Evolutionary conservation across 441 rosid species (phyloP).

Genomic region (Corymbia citriodora): DNA sequence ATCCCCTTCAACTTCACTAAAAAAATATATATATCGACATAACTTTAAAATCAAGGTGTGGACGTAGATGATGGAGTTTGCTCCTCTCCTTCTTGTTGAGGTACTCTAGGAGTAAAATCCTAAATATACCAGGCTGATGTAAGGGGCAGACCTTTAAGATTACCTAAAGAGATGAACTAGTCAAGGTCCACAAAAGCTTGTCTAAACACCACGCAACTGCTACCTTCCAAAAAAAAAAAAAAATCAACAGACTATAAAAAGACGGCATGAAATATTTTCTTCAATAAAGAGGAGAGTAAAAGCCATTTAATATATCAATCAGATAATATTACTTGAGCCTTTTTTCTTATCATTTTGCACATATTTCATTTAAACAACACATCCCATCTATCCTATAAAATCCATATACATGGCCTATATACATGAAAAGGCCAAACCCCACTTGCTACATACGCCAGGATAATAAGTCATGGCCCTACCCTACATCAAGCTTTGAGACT

Average conservation of each 20-base stretch:
- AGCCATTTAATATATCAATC: accelerated
- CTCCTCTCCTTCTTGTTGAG: neutral
- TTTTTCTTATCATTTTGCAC: no score
- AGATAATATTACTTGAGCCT: neutral
- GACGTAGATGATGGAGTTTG: neutral
- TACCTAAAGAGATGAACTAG: no score
- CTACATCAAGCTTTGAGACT: neutral
- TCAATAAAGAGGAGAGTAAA: neutral
- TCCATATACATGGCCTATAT: neutral
- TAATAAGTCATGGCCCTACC: neutral
- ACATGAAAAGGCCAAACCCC: neutral
- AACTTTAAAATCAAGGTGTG: neutral
- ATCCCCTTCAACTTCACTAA: no score
- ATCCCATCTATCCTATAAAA: neutral
- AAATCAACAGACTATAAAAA: neutral
- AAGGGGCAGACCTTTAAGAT: neutral
- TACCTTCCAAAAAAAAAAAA: neutral
- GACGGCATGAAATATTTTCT: neutral
- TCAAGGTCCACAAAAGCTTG: neutral
- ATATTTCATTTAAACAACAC: neutral
- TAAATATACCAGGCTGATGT: accelerated
- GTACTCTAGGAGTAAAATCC: neutral
- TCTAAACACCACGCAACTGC: accelerated
- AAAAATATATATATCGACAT: accelerated
- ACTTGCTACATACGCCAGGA: accelerated